A percentile compares a stretch with the other conserved stretches of the same genome.
Conservation (phyloP, 805 yeast species). For the Metschnikowia lunata region DNA sequence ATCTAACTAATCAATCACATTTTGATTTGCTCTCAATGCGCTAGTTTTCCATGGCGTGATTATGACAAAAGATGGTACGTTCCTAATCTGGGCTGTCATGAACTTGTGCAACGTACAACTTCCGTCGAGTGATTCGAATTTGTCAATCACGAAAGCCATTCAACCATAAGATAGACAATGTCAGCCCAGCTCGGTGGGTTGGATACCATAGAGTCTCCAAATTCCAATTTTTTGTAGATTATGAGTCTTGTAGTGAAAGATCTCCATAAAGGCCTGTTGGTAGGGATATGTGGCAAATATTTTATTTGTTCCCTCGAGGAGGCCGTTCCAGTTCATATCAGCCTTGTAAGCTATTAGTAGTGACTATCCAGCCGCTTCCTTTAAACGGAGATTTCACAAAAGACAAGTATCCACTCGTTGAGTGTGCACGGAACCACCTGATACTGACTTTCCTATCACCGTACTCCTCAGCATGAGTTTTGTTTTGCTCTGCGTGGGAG, state of each 20-base stretch:
- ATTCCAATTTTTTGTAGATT: neutral
- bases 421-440: neutral
- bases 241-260: neutral
- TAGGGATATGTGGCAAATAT: too few relatives aligned
- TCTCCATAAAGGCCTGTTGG: neutral
- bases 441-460: neutral
- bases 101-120: too few relatives aligned
- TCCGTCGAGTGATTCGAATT: neutral
- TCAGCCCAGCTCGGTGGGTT: neutral
- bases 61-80: neutral
- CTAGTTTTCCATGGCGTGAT: neutral
- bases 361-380: neutral
- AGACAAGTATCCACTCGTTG: neutral
- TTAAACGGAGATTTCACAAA: neutral
- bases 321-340: neutral
- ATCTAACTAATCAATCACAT: neutral
- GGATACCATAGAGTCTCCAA: neutral
- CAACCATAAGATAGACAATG: neutral
- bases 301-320: neutral
- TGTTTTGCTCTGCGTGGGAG: neutral
- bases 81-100: neutral
- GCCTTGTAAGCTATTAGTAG: neutral
- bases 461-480: neutral
- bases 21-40: neutral
- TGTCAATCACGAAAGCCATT: neutral